Evolutionary conservation across 2,329 filamentous ascomycete species (phyloP).

Genomic region (Curvularia verruculosa): DNA sequence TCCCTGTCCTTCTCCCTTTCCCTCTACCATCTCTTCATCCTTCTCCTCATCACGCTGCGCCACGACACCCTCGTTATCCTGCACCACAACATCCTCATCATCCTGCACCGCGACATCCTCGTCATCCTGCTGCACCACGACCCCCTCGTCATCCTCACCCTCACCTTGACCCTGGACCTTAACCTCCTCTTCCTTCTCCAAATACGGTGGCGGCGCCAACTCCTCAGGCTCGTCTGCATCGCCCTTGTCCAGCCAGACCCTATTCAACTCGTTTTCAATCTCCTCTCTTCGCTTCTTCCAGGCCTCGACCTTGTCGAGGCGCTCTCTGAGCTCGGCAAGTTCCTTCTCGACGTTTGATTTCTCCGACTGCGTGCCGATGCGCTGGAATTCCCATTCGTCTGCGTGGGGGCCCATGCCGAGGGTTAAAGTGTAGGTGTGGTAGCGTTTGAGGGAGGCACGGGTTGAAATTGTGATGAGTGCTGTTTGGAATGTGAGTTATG

Average conservation of each 20-base stretch:
- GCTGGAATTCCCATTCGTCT: conserved; percentile 90
- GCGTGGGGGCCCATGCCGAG: conserved; percentile 80
- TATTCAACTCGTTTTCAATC: conserved; percentile 80
- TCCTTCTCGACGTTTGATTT: conserved; percentile 94
- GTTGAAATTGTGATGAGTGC: conserved; percentile 95
- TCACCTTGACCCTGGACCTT: no score
- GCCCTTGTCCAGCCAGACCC: conserved; percentile 61
- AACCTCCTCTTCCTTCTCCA: conserved; percentile 26
- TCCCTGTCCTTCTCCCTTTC: not conserved
- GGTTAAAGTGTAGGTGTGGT: conserved; percentile 89
- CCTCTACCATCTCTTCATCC: not conserved
- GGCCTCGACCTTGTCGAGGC: conserved; percentile 78
- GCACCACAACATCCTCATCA: no score
- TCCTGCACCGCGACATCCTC: no score
- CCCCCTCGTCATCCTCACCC: no score
- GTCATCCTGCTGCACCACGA: no score
- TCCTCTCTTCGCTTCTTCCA: conserved; percentile 80
- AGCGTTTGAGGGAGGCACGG: conserved; percentile 90
- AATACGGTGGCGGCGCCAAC: conserved; percentile 47
- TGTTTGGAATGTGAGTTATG: conserved; percentile 41
- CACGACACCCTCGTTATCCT: no score
- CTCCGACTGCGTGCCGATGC: conserved; percentile 91
- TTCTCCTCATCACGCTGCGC: no score
- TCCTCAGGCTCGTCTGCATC: conserved; percentile 31
- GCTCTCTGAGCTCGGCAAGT: conserved; percentile 79